Conservation (phyloP, 495 filamentous ascomycete species). For the Lophium mytilinum region DNA sequence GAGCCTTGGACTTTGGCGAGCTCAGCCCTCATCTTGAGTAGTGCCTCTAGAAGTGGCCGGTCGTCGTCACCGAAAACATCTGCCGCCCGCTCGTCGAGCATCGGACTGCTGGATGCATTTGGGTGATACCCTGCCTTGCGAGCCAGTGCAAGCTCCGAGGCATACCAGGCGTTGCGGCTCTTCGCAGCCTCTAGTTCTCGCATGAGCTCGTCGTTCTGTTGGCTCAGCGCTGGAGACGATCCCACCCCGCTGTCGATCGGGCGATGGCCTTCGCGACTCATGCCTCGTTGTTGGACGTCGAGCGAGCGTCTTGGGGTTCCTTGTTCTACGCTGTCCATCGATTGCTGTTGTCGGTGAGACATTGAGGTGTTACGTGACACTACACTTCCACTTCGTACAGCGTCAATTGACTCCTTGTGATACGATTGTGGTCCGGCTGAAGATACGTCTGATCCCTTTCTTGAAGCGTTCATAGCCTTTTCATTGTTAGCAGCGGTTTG, state of each 20-base stretch:
- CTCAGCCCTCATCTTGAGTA: slow-evolving; percentile 82
- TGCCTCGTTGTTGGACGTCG: slow-evolving; percentile 16
- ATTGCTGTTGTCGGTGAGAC: slow-evolving; percentile 24
- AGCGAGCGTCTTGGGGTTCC: slow-evolving; percentile 21
- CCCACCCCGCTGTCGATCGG: slow-evolving; percentile 34
- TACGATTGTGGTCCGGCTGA: slow-evolving; percentile 6
- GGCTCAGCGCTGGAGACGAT: slow-evolving; percentile 31
- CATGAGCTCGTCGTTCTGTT: slow-evolving; percentile 48
- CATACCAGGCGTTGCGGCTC: slow-evolving; percentile 91
- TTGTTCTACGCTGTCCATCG: slow-evolving; percentile 24
- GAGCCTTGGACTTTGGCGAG: slow-evolving; percentile 75
- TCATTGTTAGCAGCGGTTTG: not conserved
- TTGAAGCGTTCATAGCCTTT: slow-evolving; percentile 2
- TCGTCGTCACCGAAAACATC: slow-evolving; percentile 86
- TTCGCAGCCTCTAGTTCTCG: slow-evolving; percentile 78
- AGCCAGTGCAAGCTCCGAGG: slow-evolving; percentile 85
- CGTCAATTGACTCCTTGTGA: slow-evolving; percentile 17
- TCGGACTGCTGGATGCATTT: slow-evolving; percentile 60
- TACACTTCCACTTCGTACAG: slow-evolving; percentile 15
- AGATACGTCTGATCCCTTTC: slow-evolving; percentile 15
- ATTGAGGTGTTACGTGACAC: slow-evolving; percentile 21
- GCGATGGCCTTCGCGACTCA: slow-evolving; percentile 17
- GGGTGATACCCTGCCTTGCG: slow-evolving; percentile 78
- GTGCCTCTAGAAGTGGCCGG: slow-evolving; percentile 82
- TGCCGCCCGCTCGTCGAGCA: slow-evolving; percentile 63